Evolutionary conservation across 2,329 filamentous ascomycete species (phyloP).

Genomic region (Laburnicola sp.): DNA sequence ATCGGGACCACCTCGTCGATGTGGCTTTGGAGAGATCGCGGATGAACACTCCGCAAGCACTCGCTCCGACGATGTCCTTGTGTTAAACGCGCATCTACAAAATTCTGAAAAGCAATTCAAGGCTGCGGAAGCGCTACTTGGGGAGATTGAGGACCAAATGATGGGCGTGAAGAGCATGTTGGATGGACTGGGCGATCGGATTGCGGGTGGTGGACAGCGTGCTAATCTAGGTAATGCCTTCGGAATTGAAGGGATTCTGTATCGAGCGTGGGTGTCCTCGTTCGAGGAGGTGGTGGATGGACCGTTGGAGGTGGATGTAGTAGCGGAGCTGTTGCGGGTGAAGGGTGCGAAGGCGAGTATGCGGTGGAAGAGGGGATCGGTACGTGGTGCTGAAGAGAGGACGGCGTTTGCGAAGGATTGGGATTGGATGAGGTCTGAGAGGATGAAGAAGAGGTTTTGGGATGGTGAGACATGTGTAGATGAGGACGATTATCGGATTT

Average conservation of each 20-base stretch:
- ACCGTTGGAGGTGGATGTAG: not conserved
- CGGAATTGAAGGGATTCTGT: slow-evolving; percentile 12
- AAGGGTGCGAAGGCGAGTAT: not conserved
- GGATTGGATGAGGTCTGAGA: too few relatives aligned
- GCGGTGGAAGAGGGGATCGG: not conserved
- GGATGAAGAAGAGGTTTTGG: too few relatives aligned
- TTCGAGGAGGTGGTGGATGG: slow-evolving; percentile 13
- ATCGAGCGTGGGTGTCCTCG: slow-evolving; percentile 11
- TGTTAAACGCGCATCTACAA: too few relatives aligned
- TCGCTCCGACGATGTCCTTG: not conserved
- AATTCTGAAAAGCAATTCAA: not conserved
- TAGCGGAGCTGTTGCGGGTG: not conserved
- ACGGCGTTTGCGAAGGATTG: too few relatives aligned
- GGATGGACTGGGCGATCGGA: not conserved
- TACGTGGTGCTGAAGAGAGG: too few relatives aligned
- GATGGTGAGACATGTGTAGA: too few relatives aligned
- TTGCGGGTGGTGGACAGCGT: not conserved
- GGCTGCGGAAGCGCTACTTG: not conserved
- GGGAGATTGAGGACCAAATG: not conserved
- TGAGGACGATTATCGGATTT: too few relatives aligned
- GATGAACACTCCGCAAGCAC: not conserved
- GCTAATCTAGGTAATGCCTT: not conserved
- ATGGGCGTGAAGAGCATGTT: not conserved
- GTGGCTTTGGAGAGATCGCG: too few relatives aligned
- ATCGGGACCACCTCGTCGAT: slow-evolving; percentile 3